phyloP scores from a whole-genome alignment of 495 filamentous ascomycete genomes.

The Penicillium odoratum region DNA sequence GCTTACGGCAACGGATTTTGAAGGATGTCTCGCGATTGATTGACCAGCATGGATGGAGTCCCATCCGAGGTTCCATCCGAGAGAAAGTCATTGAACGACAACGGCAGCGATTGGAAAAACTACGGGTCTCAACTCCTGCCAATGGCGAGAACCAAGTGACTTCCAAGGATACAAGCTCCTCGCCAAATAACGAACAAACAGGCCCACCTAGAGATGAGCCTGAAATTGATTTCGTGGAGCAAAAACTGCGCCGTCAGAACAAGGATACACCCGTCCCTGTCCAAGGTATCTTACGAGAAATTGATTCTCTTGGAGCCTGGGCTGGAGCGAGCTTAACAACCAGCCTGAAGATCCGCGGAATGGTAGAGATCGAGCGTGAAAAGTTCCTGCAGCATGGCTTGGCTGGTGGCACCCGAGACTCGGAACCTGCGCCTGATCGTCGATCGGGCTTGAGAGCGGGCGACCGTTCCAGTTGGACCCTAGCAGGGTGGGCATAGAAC shows the following conservation, averaged over 20 bases:
- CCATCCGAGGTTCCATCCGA: conserved; percentile 62
- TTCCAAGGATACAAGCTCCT: conserved; percentile 28
- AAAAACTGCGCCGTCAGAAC: conserved; percentile 54
- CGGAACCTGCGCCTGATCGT: conserved; percentile 55
- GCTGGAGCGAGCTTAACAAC: conserved; percentile 81
- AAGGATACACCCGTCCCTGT: conserved; percentile 45
- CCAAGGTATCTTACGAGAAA: conserved; percentile 65
- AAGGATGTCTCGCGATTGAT: conserved; percentile 68
- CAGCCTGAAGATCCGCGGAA: conserved; percentile 72
- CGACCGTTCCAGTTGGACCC: conserved; percentile 70
- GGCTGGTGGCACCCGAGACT: conserved; percentile 65
- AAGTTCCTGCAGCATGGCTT: conserved; percentile 76
- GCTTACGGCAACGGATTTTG: conserved; percentile 76
- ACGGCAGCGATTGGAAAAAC: conserved; percentile 49
- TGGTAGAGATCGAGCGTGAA: conserved; percentile 85
- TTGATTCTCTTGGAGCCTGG: conserved; percentile 88
- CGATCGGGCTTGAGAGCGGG: conserved; percentile 55
- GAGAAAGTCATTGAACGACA: conserved; percentile 61
- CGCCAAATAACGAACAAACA: conserved; percentile 41
- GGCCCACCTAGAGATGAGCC: conserved; percentile 27
- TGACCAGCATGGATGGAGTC: conserved; percentile 71
- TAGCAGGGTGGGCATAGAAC: conserved; percentile 72
- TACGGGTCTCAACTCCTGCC: conserved; percentile 37
- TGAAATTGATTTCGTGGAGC: conserved; percentile 63
- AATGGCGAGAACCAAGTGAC: conserved; percentile 8